Evolutionary conservation across 352 stramenopile genomes (phyloP).

Genomic region (Phytophthora cactorum): DNA sequence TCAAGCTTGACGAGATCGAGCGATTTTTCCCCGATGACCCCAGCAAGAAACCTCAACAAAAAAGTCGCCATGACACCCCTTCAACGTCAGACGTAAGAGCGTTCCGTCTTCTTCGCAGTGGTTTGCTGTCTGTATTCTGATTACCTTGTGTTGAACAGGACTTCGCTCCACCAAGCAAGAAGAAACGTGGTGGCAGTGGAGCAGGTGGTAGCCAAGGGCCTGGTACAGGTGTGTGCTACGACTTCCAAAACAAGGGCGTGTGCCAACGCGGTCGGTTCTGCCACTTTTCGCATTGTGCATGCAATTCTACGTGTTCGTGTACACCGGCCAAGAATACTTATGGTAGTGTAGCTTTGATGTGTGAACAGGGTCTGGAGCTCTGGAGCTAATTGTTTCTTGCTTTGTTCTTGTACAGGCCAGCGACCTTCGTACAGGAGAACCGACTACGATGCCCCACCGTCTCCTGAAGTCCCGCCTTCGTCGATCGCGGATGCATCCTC

Average conservation of each 20-base stretch:
- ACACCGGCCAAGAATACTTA: constrained; percentile 87
- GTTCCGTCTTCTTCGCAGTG: not conserved
- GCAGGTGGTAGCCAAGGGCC: constrained; percentile 40
- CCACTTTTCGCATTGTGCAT: constrained; percentile 89
- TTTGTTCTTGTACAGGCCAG: constrained; percentile 52
- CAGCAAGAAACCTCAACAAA: constrained; percentile 58
- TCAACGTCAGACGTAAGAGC: constrained; percentile 47
- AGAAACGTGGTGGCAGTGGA: constrained; percentile 56
- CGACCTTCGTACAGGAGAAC: constrained; percentile 82
- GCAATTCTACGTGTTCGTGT: constrained; percentile 86
- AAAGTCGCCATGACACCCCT: constrained; percentile 45
- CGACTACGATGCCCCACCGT: constrained; percentile 82
- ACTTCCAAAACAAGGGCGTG: constrained; percentile 90
- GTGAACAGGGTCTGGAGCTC: constrained; percentile 1
- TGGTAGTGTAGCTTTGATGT: constrained; percentile 40
- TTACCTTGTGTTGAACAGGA: constrained; percentile 41
- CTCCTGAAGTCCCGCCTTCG: constrained; percentile 46
- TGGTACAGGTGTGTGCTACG: constrained; percentile 86
- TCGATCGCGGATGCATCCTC: constrained; percentile 35
- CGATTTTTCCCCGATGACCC: constrained; percentile 75
- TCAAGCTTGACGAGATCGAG: constrained; percentile 85
- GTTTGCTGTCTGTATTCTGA: not conserved
- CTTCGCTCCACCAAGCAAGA: constrained; percentile 62
- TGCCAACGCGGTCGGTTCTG: constrained; percentile 85
- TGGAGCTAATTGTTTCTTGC: constrained; percentile 20